Base-by-base conservation (phyloP, 805 yeast genomes). In the Wickerhamiella domercqiae region DNA sequence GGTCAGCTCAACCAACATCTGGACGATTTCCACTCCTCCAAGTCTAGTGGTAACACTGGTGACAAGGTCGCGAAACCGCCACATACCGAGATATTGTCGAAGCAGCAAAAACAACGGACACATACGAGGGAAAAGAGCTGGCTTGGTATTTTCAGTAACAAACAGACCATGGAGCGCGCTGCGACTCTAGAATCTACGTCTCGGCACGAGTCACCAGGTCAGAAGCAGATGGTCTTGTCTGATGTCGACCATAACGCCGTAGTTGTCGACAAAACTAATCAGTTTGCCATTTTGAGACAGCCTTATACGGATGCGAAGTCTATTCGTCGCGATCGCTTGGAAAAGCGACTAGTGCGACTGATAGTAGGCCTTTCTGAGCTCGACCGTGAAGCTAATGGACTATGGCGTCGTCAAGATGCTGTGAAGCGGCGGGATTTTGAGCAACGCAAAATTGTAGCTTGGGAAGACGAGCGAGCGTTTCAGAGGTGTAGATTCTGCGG, bases 1-100 rank as follows among this genome's bases (percentile, higher is more conserved):
- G 30, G 41, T 17, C 76, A 70, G 42, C 59, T 81, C 39, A 79
- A 79, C 52, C 62, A 64, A 32, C 94, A 82, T 54, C 56, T 82
- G 20, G 94, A 83, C 52, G 77, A 69, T 40, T 68, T 56, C 6
- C 94, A 82, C 57, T n/a, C n/a, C n/a, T n/a, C n/a, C n/a, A n/a
- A n/a, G n/a, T n/a, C n/a, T n/a, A n/a, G n/a, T n/a, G n/a, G n/a
- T n/a, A n/a, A n/a, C n/a, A n/a, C n/a, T n/a, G n/a, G n/a, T n/a
- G n/a, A n/a, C n/a, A n/a, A n/a, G n/a, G n/a, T n/a, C n/a, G n/a
- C n/a, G n/a, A n/a, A n/a, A n/a, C n/a, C n/a, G n/a, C n/a, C n/a
- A n/a, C n/a, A n/a, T n/a, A n/a, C n/a, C n/a, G n/a, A n/a, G n/a
- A n/a, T n/a, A n/a, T n/a, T n/a, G n/a, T n/a, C n/a, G n/a, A n/a